Evolutionary conservation across 371 early-diverging fungal genomes (phyloP), one percentile per base, ranked within the genome.

Genomic region (Mortierella sp.): DNA sequence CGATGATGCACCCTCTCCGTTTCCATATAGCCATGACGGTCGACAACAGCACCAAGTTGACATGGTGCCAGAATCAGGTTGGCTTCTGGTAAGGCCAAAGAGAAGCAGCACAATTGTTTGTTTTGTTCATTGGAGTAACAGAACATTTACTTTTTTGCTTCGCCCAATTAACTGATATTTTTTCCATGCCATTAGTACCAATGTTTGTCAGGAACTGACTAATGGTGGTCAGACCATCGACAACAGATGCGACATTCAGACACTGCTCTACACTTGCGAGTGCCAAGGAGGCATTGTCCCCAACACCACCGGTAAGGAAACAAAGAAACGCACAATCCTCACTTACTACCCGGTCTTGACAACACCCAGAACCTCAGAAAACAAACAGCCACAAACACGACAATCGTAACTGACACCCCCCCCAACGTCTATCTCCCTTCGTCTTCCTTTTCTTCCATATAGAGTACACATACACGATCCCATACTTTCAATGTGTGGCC

Each of bases 381-480:
- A n/a, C n/a, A n/a, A n/a, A n/a, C n/a, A n/a, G n/a, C n/a, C n/a
- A n/a, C n/a, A n/a, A n/a, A n/a, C n/a, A n/a, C n/a, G n/a, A n/a
- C n/a, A n/a, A n/a, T n/a, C n/a, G n/a, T n/a, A n/a, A n/a, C n/a
- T n/a, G n/a, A n/a, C n/a, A n/a, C n/a, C n/a, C n/a, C n/a, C n/a
- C 7, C 50, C 64, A 48, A 11, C 24, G 16, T 24, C 11, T 19
- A 69, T 52, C 39, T 22, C 22, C 34, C 29, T 37, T 24, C n/a
- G 16, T 39, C 31, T 13, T 9, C 48, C 43, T n/a, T 48, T 24
- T 53, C 45, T 31, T 68, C 5, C 19, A 9, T 7, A 24, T 70
- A 85, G 86, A 86, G 39, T 84, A 86, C 68, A 86, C 86, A 0
- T 78, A 80, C 68, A 86, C 85, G 19, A 86, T 86, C 53, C 86